A percentile compares a stretch with the other conserved stretches of the same genome.
These are phyloP conservation scores for Metschnikowia vanudenii DNA, from an alignment of 805 yeast genomes.

Conservation along the genomic window DNA sequence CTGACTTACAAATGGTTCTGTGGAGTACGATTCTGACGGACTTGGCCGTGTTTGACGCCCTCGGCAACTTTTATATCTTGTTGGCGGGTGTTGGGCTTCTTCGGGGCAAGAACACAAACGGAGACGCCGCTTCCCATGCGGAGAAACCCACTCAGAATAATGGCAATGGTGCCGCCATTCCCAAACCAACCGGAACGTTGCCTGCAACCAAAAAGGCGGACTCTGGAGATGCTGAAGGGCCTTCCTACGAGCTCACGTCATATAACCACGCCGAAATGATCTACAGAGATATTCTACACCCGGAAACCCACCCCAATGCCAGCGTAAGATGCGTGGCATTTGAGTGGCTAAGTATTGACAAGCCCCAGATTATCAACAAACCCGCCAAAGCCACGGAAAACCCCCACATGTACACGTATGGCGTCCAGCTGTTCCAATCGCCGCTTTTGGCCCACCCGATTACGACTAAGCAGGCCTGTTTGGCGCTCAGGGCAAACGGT, in stretches of 20 bases:
- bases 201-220: not conserved
- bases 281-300: conserved; percentile 38
- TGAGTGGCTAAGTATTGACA: conserved; percentile 75
- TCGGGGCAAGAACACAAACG: conserved; percentile 4
- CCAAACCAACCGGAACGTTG: not conserved
- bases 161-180: not conserved
- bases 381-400: conserved; percentile 48
- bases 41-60: conserved; percentile 71
- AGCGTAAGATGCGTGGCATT: conserved; percentile 40
- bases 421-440: conserved; percentile 57
- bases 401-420: conserved; percentile 43
- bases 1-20: conserved; percentile 45
- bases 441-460: conserved; percentile 68
- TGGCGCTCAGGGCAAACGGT: conserved; percentile 65
- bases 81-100: conserved; percentile 43
- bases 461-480: conserved; percentile 65
- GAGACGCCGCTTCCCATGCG: not conserved
- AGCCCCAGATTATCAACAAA: conserved; percentile 57
- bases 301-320: conserved; percentile 11
- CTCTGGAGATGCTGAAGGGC: conserved; percentile 22
- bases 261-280: conserved; percentile 49
- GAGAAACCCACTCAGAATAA: not conserved
- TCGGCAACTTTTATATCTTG: conserved; percentile 54
- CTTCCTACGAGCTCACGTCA: conserved; percentile 43
- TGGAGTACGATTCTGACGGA: conserved; percentile 85